phyloP scores from a whole-genome alignment of 1,139 yeast species.

The Hyphopichia fennica region DNA sequence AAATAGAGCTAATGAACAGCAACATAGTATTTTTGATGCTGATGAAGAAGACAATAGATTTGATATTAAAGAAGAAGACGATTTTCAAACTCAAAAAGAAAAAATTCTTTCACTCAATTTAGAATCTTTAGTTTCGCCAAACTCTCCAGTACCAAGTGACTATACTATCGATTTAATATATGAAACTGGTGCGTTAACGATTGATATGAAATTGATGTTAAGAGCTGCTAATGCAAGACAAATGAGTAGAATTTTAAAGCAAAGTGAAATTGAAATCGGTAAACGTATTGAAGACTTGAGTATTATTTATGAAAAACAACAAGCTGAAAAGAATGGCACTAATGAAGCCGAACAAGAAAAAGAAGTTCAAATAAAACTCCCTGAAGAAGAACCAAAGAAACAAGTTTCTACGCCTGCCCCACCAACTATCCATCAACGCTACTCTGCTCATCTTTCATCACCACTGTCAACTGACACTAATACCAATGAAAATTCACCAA shows the following conservation, averaged over 20 bases:
- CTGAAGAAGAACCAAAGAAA: too few relatives aligned
- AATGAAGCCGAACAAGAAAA: not conserved
- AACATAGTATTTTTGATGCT: slow-evolving; percentile 3
- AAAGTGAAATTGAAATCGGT: slow-evolving; percentile 32
- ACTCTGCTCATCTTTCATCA: not conserved
- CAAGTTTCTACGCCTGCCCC: too few relatives aligned
- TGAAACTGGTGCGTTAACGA: slow-evolving; percentile 58
- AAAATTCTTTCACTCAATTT: slow-evolving; percentile 33
- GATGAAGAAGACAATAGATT: slow-evolving; percentile 9
- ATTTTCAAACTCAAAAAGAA: slow-evolving; percentile 13
- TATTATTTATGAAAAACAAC: slow-evolving; percentile 13
- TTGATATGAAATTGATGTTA: slow-evolving; percentile 64
- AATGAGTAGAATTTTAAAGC: slow-evolving; percentile 46
- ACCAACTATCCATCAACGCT: too few relatives aligned
- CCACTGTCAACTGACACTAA: not conserved
- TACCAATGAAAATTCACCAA: not conserved
- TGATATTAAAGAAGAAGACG: slow-evolving; percentile 15
- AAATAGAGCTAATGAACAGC: slow-evolving; percentile 14
- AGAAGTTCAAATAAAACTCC: not conserved
- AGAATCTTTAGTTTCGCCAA: slow-evolving; percentile 54
- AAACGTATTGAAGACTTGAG: slow-evolving; percentile 19
- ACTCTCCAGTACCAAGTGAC: slow-evolving; percentile 54
- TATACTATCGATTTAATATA: slow-evolving; percentile 56
- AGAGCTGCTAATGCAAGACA: slow-evolving; percentile 63
- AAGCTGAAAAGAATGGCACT: not conserved